Percentiles rank a stretch among this genome's conserved stretches.
phyloP scores from a whole-genome alignment of 202 grass and related monocot genomes.

The Eragrostis tef region DNA sequence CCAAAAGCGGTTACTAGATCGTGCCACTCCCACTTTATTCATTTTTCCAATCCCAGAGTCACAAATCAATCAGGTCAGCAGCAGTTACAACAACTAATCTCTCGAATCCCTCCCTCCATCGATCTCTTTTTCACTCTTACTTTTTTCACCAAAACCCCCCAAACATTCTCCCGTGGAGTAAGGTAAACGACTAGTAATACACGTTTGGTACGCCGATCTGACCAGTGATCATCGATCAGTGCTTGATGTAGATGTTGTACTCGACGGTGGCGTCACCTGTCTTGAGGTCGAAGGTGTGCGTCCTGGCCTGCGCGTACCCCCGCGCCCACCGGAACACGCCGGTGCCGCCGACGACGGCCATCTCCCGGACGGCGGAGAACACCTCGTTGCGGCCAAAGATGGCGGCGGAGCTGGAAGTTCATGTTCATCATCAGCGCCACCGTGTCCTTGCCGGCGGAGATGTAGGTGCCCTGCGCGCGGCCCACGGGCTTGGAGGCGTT shows the following conservation, averaged over 20 bases:
- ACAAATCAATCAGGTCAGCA: not conserved
- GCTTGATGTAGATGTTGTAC: conserved; percentile 70
- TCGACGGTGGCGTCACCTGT: conserved; percentile 65
- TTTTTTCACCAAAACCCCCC: too few relatives aligned
- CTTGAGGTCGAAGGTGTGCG: conserved; percentile 53
- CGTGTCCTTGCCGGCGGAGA: conserved; percentile 51
- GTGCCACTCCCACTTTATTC: not conserved
- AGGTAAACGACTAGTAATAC: too few relatives aligned
- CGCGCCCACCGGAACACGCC: conserved; percentile 56
- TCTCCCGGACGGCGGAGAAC: conserved; percentile 58
- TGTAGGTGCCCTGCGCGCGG: conserved; percentile 77
- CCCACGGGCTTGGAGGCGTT: conserved; percentile 44
- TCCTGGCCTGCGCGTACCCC: conserved; percentile 67
- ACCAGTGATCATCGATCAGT: too few relatives aligned
- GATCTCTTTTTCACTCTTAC: too few relatives aligned
- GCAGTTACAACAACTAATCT: not conserved
- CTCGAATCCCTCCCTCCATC: too few relatives aligned
- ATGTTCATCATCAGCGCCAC: conserved; percentile 57
- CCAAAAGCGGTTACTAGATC: not conserved
- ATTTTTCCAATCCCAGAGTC: too few relatives aligned
- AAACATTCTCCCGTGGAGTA: too few relatives aligned
- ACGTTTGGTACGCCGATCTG: too few relatives aligned
- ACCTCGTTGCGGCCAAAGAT: conserved; percentile 68
- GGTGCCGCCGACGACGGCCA: conserved; percentile 74
- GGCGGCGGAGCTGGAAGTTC: conserved; percentile 68